Evolutionary conservation across 2,329 filamentous ascomycete species (phyloP).

Genomic region (Neonectria sp.): DNA sequence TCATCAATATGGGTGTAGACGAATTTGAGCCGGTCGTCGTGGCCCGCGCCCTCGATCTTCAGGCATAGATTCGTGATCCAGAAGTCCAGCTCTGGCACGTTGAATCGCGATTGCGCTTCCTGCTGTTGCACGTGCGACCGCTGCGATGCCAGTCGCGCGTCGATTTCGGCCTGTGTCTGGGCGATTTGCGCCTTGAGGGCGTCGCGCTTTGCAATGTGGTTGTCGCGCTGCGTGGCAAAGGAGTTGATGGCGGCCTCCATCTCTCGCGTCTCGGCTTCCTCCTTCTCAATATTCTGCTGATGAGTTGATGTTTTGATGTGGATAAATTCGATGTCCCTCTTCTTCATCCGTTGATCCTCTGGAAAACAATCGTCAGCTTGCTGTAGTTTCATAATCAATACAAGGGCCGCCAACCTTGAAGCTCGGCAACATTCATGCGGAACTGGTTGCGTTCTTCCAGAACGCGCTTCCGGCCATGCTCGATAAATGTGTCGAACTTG

Average conservation of each 20-base stretch:
- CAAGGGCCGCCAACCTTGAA: slow-evolving; percentile 79
- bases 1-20: slow-evolving; percentile 91
- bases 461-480: slow-evolving; percentile 89
- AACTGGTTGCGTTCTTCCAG: slow-evolving; percentile 96
- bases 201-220: slow-evolving; percentile 71
- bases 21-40: slow-evolving; percentile 89
- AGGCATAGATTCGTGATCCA: slow-evolving; percentile 94
- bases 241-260: slow-evolving; percentile 76
- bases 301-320: slow-evolving; percentile 79
- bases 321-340: slow-evolving; percentile 88
- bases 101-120: slow-evolving; percentile 88
- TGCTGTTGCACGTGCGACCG: slow-evolving; percentile 80
- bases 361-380: slow-evolving; percentile 32
- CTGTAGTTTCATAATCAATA: not conserved
- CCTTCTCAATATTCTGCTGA: slow-evolving; percentile 82
- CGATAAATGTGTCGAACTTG: slow-evolving; percentile 94
- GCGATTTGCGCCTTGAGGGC: slow-evolving; percentile 73
- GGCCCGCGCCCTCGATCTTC: slow-evolving; percentile 89
- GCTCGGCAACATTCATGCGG: slow-evolving; percentile 88
- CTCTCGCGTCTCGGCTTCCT: slow-evolving; percentile 82
- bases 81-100: slow-evolving; percentile 93
- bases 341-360: slow-evolving; percentile 95
- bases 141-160: slow-evolving; percentile 79
- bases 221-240: slow-evolving; percentile 73
- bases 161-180: slow-evolving; percentile 79